Evolutionary conservation across 176 grass and related monocot species (phyloP).

Genomic region (Carex kokanica): DNA sequence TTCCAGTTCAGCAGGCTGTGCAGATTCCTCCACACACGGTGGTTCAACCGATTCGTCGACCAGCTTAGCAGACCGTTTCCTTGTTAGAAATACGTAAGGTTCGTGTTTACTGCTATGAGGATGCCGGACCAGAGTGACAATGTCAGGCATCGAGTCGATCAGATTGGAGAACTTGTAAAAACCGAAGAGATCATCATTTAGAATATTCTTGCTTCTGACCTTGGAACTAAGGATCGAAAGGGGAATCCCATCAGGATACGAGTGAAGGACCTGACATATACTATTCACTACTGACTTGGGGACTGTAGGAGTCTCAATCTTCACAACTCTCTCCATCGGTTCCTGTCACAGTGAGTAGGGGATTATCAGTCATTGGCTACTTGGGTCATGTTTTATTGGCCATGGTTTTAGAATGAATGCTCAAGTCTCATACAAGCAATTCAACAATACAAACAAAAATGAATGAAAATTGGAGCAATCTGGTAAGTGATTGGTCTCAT

Average conservation of each 20-base stretch:
- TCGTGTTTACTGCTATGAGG: neutral
- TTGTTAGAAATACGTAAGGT: slow-evolving; percentile 16
- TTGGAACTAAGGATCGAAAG: slow-evolving; percentile 25
- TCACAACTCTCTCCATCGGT: slow-evolving; percentile 31
- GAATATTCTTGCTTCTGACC: slow-evolving; percentile 45
- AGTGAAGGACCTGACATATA: slow-evolving; percentile 34
- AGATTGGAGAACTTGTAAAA: slow-evolving; percentile 56
- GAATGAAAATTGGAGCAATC: neutral
- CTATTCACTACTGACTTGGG: slow-evolving; percentile 42
- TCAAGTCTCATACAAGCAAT: neutral
- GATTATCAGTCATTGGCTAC: neutral
- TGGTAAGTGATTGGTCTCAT: neutral
- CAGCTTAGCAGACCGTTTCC: slow-evolving; percentile 1
- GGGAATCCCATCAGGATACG: slow-evolving; percentile 46
- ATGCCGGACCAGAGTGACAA: slow-evolving; percentile 34
- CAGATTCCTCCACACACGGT: neutral
- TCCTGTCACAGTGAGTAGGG: slow-evolving; percentile 38
- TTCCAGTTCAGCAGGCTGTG: slow-evolving; percentile 1
- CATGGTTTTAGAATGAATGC: neutral
- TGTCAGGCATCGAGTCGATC: slow-evolving; percentile 47
- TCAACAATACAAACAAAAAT: slow-evolving; percentile 14
- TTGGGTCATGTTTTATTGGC: neutral
- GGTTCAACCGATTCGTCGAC: neutral
- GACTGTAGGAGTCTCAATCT: slow-evolving; percentile 34
- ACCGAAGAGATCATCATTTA: slow-evolving; percentile 47